Percentiles rank a stretch among this genome's conserved stretches.
Conservation (phyloP, 345 rosid species). For the Ailanthus altissimus region DNA sequence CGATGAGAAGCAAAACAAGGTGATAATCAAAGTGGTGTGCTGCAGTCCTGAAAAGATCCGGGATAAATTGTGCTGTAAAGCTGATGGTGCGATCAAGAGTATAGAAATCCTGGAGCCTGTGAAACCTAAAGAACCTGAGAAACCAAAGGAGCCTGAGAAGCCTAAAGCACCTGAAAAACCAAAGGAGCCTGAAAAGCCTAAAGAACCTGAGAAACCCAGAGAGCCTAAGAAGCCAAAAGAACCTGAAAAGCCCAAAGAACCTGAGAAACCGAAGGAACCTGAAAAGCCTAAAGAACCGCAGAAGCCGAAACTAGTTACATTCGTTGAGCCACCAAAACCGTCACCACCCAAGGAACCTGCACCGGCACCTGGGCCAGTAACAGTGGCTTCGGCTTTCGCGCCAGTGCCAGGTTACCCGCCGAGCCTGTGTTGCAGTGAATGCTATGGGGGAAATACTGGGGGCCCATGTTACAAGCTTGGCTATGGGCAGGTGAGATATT, state of each 20-base stretch:
- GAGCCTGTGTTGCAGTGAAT: slow-evolving; percentile 22
- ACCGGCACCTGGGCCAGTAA: background rate
- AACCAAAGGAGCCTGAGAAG: slow-evolving; percentile 16
- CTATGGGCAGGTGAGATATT: slow-evolving; percentile 16
- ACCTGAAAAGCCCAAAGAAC: slow-evolving; percentile 17
- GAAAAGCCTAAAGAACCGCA: background rate
- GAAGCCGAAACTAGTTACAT: background rate
- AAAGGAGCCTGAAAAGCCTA: slow-evolving; percentile 30
- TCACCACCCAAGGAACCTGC: background rate
- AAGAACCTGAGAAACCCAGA: slow-evolving; percentile 21
- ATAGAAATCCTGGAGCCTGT: slow-evolving; percentile 42
- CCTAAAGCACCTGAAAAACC: slow-evolving; percentile 17
- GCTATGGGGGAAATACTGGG: slow-evolving; percentile 28
- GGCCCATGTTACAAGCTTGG: slow-evolving; percentile 1
- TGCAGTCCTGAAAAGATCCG: slow-evolving; percentile 74
- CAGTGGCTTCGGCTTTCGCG: background rate
- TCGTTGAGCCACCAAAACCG: background rate
- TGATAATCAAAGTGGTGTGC: slow-evolving; percentile 65
- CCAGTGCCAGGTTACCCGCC: slow-evolving; percentile 21
- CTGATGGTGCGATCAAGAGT: slow-evolving; percentile 51
- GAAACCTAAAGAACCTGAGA: slow-evolving; percentile 8
- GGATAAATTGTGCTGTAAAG: slow-evolving; percentile 58
- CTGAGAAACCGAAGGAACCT: background rate
- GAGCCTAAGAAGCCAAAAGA: slow-evolving; percentile 20
- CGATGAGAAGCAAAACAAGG: slow-evolving; percentile 67